Percentiles rank a stretch among this genome's conserved stretches.
Conservation (phyloP, 2,329 filamentous ascomycete species). For the Fusarium albosuccineum region DNA sequence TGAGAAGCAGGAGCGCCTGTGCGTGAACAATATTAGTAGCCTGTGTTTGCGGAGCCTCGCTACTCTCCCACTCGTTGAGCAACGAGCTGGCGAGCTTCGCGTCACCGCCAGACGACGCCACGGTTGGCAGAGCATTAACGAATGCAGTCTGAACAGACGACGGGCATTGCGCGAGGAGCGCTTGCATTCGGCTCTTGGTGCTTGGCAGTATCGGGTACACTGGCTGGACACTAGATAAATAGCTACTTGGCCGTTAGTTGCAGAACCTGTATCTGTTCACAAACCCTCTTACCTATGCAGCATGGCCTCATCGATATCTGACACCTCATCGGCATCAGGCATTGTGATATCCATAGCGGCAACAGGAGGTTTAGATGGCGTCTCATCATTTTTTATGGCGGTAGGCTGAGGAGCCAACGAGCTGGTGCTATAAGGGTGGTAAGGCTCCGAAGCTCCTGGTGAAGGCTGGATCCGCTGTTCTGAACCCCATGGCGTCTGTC, state of each 20-base stretch:
- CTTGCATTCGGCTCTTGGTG: slow-evolving; percentile 67
- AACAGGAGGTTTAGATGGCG: slow-evolving; percentile 53
- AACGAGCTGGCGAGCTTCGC: slow-evolving; percentile 61
- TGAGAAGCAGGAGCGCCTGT: slow-evolving; percentile 75
- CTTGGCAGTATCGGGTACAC: slow-evolving; percentile 75
- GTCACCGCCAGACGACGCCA: slow-evolving; percentile 55
- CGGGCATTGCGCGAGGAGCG: slow-evolving; percentile 69
- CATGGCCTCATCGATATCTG: slow-evolving; percentile 58
- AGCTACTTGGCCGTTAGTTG: slow-evolving; percentile 57
- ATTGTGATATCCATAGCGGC: slow-evolving; percentile 53
- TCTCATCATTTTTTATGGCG: slow-evolving; percentile 54
- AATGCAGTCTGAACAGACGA: slow-evolving; percentile 72
- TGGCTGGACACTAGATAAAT: slow-evolving; percentile 74
- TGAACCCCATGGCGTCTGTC: slow-evolving; percentile 61
- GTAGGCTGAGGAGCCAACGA: slow-evolving; percentile 62
- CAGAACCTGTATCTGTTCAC: not conserved
- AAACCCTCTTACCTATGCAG: slow-evolving; percentile 58
- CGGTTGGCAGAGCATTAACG: slow-evolving; percentile 71
- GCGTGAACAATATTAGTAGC: slow-evolving; percentile 69
- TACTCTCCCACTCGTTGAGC: slow-evolving; percentile 66
- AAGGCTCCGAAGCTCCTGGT: slow-evolving; percentile 52
- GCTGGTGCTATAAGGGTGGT: slow-evolving; percentile 53
- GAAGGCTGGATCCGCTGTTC: slow-evolving; percentile 62
- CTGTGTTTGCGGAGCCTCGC: slow-evolving; percentile 53
- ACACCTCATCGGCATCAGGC: slow-evolving; percentile 49